Evolutionary conservation across 2,329 filamentous ascomycete species (phyloP), one percentile per base, ranked within the genome.

Genomic region (Aspergillus sp.): DNA sequence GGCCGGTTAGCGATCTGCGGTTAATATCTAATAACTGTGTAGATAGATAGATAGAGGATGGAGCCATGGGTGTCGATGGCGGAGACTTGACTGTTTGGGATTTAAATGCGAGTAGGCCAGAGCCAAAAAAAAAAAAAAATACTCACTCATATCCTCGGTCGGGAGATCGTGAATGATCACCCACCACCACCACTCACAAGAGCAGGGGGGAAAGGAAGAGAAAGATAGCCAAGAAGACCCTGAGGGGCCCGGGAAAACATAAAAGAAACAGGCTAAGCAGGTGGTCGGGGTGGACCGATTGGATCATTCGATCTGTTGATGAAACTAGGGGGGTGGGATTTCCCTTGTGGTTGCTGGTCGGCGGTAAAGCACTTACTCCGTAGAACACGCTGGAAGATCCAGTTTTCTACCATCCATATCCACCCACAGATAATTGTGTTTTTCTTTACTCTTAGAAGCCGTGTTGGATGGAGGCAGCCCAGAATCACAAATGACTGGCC

Each of bases 291-390:
- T 59, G 57, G 57, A 59, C 42, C 57, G 62, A 61, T 41, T 50
- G 38, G 58, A 61, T 62, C 62, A 62, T 59, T 62, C 59, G 62
- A 64, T 64, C 59, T 57, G 25, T 53, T 23, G 21, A 27, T 59
- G 61, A 61, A 59, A 64, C 62, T 64, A 64, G 59, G 60, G 53
- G 38, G 38, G 8, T 27, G 32, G 32, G 32, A 36, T 36, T 36
- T 36, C 15, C 23, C 11, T 42, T 11, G n/a, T n/a, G 27, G 39
- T 8, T 42, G 39, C 21, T 25, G 44, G 15, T 47, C 17, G 42
- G 42, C 23, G 44, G 44, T 25, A 49, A 25, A 49, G 44, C 21
- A n/a, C 44, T 15, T 36, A n/a, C 47, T 50, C 11, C 17, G 23
- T 61, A 50, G 59, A 58, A 57, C n/a, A 23, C 32, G 21, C 17